These are phyloP conservation scores for Hymenoscyphus fraxineus DNA, from an alignment of 2,329 filamentous ascomycete genomes.

Conservation along the genomic window DNA sequence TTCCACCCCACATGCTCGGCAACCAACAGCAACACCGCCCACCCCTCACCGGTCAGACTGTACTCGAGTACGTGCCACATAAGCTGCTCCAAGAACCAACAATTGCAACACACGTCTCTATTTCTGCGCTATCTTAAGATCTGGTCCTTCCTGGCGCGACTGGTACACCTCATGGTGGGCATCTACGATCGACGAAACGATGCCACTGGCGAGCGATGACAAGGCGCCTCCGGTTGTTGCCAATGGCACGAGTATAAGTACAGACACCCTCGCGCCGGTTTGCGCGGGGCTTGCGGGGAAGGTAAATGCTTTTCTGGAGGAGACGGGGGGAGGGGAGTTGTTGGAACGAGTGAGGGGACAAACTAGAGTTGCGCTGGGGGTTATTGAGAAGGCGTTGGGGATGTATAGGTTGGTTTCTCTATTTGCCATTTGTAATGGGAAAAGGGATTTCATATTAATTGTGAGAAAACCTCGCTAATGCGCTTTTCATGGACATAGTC, in stretches of 20 bases:
- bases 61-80: background rate
- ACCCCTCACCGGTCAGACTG: background rate
- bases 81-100: background rate
- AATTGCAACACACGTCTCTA: background rate
- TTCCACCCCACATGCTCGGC: conserved; percentile 2
- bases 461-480: conserved; percentile 1
- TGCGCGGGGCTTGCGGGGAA: conserved; percentile 27
- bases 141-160: background rate
- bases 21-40: background rate
- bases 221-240: conserved; percentile 13
- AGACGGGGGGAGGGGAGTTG: conserved; percentile 24
- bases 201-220: conserved; percentile 29
- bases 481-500: conserved; percentile 43
- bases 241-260: conserved; percentile 17
- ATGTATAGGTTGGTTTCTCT: conserved; percentile 62
- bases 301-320: conserved; percentile 32
- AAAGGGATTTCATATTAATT: too few species aligned
- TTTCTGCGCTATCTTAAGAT: background rate
- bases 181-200: conserved; percentile 24
- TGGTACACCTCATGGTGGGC: conserved; percentile 22
- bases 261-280: conserved; percentile 25
- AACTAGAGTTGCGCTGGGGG: conserved; percentile 65
- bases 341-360: conserved; percentile 59
- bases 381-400: conserved; percentile 71
- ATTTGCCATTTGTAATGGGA: conserved; percentile 7